phyloP scores from a whole-genome alignment of 306 rosid species.

The Citrullus mucosospermus region DNA sequence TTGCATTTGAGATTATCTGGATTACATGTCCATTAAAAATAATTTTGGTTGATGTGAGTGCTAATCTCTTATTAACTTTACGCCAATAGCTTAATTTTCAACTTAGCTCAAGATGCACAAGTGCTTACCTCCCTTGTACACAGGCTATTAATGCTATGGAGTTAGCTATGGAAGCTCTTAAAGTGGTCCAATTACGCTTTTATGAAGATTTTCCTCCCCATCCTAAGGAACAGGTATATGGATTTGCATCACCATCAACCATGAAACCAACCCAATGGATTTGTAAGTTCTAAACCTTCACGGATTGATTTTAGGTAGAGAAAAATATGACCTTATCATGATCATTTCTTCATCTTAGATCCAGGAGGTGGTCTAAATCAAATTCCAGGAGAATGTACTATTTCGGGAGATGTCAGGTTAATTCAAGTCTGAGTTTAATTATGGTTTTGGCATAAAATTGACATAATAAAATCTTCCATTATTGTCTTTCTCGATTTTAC shows the following conservation, averaged over 20 bases:
- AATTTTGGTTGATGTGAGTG: background rate
- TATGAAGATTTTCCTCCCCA: constrained; percentile 90
- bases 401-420: constrained; percentile 96
- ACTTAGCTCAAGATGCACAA: background rate
- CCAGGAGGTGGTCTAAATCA: constrained; percentile 97
- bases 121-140: background rate
- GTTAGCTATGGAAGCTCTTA: constrained; percentile 83
- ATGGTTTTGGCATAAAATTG: background rate
- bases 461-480: background rate
- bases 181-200: constrained; percentile 65
- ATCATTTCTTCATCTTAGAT: constrained; percentile 31
- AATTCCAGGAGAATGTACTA: constrained; percentile 82
- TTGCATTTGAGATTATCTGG: background rate
- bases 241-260: constrained; percentile 90
- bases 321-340: constrained; percentile 1
- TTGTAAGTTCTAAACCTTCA: constrained; percentile 38
- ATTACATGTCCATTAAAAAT: background rate
- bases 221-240: constrained; percentile 65
- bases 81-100: background rate
- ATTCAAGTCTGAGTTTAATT: constrained; percentile 2
- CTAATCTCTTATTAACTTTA: background rate
- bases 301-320: background rate
- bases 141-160: constrained; percentile 89
- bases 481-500: background rate
- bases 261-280: constrained; percentile 99